Base-by-base conservation (phyloP, 140 eudicot genomes). In the Cichorium intybus region DNA sequence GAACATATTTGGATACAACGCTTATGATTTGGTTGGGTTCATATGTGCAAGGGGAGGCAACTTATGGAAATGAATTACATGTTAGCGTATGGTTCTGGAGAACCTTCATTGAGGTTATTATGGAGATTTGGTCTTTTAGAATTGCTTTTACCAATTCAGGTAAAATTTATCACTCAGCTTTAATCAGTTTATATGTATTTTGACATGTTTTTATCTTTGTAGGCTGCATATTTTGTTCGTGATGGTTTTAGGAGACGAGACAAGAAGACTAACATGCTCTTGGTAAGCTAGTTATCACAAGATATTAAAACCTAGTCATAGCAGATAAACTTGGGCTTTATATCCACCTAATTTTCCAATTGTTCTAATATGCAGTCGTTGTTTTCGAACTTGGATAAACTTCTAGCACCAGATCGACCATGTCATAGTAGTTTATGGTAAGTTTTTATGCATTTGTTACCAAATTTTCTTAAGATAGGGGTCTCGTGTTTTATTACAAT, bases 81-180 rank as follows among this genome's bases (percentile, higher is more conserved):
- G 99, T 66, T 88, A 63, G 99, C 99, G 2, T 93, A 83, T 65
- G 97, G 99, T 65, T 88, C 97, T 33, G 99, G 95, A 9, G 95
- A 93, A 67, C 79, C 95, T 45, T 93, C 97, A 11, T 46, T 93
- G 65, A 77, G 99, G 61, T 73, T 88, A 62, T 72, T 93, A 74
- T 93, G 99, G 99, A 81, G 70, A 82, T 79, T 79, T 15, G 94
- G 94, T 63, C 90, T 93, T 34, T 66, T 93, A 35, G 97, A 88
- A 24, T 68, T 85, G 64, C 90, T 93, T 71, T 72, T 93, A 52
- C 99, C 99, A 24, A 64, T 85, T 78, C 99, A 93, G 93, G 99
- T 88, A 76, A 51, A 15, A 24, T 16, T 46, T 51, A 1, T 73
- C 28, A 35, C 16, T 11, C 39, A 52, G 2, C 53, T 37, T 17